Percentiles rank a stretch among this genome's conserved stretches.
Evolutionary conservation across 225 moss, liverwort and hornwort genomes (phyloP).

Genomic region (Sphagnum tenellum): DNA sequence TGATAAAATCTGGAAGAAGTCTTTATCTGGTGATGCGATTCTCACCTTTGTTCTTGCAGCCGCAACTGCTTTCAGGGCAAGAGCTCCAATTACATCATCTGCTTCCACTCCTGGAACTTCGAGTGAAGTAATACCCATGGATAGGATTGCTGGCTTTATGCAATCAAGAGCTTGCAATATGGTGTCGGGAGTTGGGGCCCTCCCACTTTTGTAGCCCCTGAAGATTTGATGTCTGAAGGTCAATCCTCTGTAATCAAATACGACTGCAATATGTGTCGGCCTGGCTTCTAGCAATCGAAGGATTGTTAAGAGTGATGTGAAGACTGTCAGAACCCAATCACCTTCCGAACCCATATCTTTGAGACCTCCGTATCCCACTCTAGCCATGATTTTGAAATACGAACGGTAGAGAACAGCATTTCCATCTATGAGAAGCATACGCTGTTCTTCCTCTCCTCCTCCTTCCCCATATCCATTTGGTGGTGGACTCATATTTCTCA

Average conservation of each 20-base stretch:
- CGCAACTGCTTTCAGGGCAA: slow-evolving; percentile 32
- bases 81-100: slow-evolving; percentile 49
- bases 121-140: slow-evolving; percentile 33
- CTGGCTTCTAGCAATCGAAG: slow-evolving; percentile 30
- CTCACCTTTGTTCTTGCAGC: slow-evolving; percentile 38
- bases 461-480: slow-evolving; percentile 15
- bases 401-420: slow-evolving; percentile 48
- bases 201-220: slow-evolving; percentile 33
- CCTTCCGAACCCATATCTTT: slow-evolving; percentile 48
- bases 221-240: slow-evolving; percentile 47
- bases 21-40: slow-evolving; percentile 51
- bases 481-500: no score
- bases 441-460: slow-evolving; percentile 14
- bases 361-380: slow-evolving; percentile 47
- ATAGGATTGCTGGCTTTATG: slow-evolving; percentile 46
- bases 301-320: slow-evolving; percentile 37
- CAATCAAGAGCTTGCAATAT: slow-evolving; percentile 37
- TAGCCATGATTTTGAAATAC: slow-evolving; percentile 54
- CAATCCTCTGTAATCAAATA: slow-evolving; percentile 47
- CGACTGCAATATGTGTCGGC: slow-evolving; percentile 39
- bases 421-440: slow-evolving; percentile 43
- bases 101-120: slow-evolving; percentile 65
- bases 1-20: slow-evolving; percentile 48
- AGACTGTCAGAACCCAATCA: slow-evolving; percentile 53
- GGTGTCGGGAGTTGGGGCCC: slow-evolving; percentile 50